Percentiles rank a stretch among this genome's conserved stretches.
These are phyloP conservation scores for Fusarium sororula DNA, from an alignment of 2,329 filamentous ascomycete genomes.

Conservation along the genomic window DNA sequence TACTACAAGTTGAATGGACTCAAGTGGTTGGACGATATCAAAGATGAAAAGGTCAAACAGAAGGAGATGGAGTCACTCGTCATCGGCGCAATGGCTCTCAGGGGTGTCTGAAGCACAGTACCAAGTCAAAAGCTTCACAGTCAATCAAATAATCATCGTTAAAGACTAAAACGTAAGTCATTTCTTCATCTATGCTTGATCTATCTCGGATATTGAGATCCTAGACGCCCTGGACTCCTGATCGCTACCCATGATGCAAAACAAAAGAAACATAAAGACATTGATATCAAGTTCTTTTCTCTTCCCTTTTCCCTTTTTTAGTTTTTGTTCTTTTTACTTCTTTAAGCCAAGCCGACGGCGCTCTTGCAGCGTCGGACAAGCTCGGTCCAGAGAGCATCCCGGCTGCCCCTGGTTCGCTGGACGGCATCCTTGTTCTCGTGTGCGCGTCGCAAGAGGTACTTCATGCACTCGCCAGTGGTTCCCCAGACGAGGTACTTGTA, in stretches of 20 bases:
- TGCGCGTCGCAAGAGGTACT: conserved; percentile 71
- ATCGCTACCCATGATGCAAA: conserved; percentile 45
- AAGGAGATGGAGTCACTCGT: conserved; percentile 74
- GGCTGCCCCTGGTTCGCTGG: conserved; percentile 67
- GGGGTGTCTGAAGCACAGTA: conserved; percentile 44
- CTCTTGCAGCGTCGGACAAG: conserved; percentile 63
- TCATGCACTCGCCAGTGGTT: conserved; percentile 81
- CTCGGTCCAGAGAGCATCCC: conserved; percentile 71
- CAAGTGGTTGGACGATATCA: conserved; percentile 58
- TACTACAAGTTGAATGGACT: conserved; percentile 82
- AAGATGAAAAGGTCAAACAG: conserved; percentile 54
- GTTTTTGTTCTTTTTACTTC: not conserved
- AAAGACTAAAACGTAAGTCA: conserved; percentile 40
- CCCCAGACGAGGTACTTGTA: conserved; percentile 79
- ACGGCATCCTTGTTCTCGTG: conserved; percentile 80
- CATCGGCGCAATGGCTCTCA: conserved; percentile 77
- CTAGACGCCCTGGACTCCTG: conserved; percentile 41
- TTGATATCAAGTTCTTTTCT: conserved; percentile 35
- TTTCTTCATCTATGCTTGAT: conserved; percentile 41
- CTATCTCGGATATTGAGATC: conserved; percentile 39
- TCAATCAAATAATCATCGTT: conserved; percentile 1
- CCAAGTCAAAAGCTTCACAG: not conserved
- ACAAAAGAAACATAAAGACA: conserved; percentile 33
- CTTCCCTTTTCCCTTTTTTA: conserved; percentile 7
- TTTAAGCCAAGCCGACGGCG: conserved; percentile 50